Evolutionary conservation across 768 basidiomycete genomes (phyloP).

Genomic region (Mycena rosella): DNA sequence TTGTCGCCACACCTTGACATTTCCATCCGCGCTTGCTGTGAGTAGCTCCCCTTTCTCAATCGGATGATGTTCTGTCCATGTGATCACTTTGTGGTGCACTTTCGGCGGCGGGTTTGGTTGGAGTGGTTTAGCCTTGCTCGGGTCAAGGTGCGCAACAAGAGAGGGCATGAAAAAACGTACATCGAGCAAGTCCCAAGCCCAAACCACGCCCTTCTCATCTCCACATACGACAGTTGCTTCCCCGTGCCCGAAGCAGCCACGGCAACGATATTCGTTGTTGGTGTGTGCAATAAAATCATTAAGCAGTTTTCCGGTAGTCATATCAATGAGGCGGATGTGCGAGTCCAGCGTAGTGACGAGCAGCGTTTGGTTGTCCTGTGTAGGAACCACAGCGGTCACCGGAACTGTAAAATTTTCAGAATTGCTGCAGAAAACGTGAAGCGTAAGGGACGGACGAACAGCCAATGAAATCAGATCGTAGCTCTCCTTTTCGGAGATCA

Average conservation of each 20-base stretch:
- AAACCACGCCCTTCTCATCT: constrained; percentile 90
- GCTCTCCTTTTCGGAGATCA: constrained; percentile 93
- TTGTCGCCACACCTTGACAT: constrained; percentile 89
- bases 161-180: constrained; percentile 55
- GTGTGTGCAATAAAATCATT: constrained; percentile 87
- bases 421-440: constrained; percentile 12
- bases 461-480: constrained; percentile 91
- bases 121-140: constrained; percentile 72
- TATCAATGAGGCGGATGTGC: constrained; percentile 88
- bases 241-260: constrained; percentile 84
- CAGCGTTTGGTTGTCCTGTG: constrained; percentile 83
- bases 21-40: constrained; percentile 92
- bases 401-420: constrained; percentile 67
- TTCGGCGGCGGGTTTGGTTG: constrained; percentile 81
- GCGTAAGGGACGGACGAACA: constrained; percentile 69
- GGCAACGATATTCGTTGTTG: constrained; percentile 81
- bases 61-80: constrained; percentile 94
- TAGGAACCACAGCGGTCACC: constrained; percentile 85
- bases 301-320: constrained; percentile 82
- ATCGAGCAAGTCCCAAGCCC: constrained; percentile 95
- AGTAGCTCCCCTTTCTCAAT: constrained; percentile 85
- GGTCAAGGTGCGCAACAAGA: constrained; percentile 24
- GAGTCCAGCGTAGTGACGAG: constrained; percentile 89
- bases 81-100: constrained; percentile 86
- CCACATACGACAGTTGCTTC: constrained; percentile 89